Evolutionary conservation across 1,139 yeast species (phyloP), one percentile per base, ranked within the genome.

Genomic region (Geotrichum restrictum): DNA sequence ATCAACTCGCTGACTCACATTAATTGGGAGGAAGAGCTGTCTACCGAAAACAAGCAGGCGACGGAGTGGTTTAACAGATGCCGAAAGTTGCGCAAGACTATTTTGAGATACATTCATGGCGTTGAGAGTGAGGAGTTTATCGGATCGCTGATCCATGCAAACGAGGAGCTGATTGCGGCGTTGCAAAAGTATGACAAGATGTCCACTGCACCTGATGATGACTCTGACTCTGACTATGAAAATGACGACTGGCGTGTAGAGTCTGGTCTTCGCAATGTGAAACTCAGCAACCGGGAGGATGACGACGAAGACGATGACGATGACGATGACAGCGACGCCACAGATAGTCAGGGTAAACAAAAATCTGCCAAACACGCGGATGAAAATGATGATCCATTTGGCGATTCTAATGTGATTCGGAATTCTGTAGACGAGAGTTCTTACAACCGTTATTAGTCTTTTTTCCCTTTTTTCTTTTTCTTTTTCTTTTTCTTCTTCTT

Each of bases 71-170:
- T 89, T 66, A 83, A 85, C 52, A 78, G 82, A 64, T 88, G 96
- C 62, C 80, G 94, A 60, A 74, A 79, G 18, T 78, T 86, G 53
- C 80, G 98, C 67, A 78, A 95, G 57, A 82, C 80, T 60, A 82
- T 93, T 16, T 74, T 93, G 60, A 75, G 88, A 59, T 89, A 89
- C 66, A 75, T 93, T 58, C 98, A 93, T 69, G 76, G 81, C 54
- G 87, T 88, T 40, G 85, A 85, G 41, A 76, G 76, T 42, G 97
- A 89, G 59, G 96, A 88, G 64, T 85, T 83, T 59, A 72, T 93
- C 61, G 98, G 97, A 8, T 79, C 91, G 49, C 75, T 93, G 60
- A 80, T 93, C 56, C 85, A 81, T 59, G 95, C 96, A 48, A 93
- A 93, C 66, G 98, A 93, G 63, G 91, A 85, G 64, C 76, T 93